Percentiles rank a stretch among this genome's conserved stretches.
phyloP scores from a whole-genome alignment of 176 grass and related monocot species.

The Rhynchospora breviuscula region DNA sequence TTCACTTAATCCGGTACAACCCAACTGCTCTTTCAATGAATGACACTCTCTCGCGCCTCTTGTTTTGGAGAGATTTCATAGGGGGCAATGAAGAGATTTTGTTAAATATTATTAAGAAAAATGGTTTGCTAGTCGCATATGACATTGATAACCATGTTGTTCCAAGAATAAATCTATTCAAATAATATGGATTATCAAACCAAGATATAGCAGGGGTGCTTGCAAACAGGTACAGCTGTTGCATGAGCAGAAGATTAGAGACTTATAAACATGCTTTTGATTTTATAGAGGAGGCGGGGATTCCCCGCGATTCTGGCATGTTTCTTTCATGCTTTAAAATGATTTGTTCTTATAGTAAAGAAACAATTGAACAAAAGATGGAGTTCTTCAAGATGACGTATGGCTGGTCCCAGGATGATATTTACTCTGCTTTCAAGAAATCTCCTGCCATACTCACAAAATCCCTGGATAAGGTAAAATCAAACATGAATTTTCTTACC shows the following conservation, averaged over 20 bases:
- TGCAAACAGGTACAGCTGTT: not conserved
- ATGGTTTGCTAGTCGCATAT: too few relatives aligned
- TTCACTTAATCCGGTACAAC: too few relatives aligned
- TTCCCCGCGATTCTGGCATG: not conserved
- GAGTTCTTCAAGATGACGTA: not conserved
- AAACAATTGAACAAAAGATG: not conserved
- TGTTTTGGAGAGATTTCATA: too few relatives aligned
- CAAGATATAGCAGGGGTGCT: too few relatives aligned
- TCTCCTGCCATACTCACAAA: not conserved
- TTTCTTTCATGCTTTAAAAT: not conserved
- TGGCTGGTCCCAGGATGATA: not conserved
- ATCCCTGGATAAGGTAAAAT: not conserved
- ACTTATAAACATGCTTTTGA: not conserved
- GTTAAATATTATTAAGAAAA: too few relatives aligned
- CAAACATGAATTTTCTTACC: constrained; percentile 11
- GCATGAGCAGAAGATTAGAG: not conserved
- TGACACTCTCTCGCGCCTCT: too few relatives aligned
- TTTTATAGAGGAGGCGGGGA: not conserved
- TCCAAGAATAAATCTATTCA: too few relatives aligned
- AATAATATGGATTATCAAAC: too few relatives aligned
- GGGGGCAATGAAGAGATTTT: too few relatives aligned
- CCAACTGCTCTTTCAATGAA: too few relatives aligned
- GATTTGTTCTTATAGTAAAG: not conserved
- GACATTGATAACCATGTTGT: too few relatives aligned
- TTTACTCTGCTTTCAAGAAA: not conserved